Conservation (phyloP, 768 basidiomycete species). For the Russula abietina region DNA sequence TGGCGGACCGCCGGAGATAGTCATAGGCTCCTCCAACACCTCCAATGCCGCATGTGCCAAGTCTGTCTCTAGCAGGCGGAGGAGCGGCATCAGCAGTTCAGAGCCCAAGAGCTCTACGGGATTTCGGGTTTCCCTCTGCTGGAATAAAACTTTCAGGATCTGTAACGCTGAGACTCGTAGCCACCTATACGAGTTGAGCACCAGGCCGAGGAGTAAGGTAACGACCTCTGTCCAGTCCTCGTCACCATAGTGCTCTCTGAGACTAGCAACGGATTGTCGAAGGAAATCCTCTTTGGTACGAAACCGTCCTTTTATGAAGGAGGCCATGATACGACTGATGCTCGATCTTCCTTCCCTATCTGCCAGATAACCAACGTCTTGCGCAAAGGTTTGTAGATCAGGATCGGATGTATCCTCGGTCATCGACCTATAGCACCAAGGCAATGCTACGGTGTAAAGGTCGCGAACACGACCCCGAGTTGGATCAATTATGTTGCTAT, state of each 20-base stretch:
- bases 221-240: constrained; percentile 77
- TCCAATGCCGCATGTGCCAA: constrained; percentile 81
- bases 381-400: constrained; percentile 61
- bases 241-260: constrained; percentile 77
- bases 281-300: constrained; percentile 91
- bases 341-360: constrained; percentile 65
- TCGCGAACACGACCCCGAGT: constrained; percentile 71
- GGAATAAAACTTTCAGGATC: constrained; percentile 82
- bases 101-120: constrained; percentile 71
- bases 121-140: constrained; percentile 72
- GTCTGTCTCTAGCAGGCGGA: constrained; percentile 84
- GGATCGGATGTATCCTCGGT: constrained; percentile 52
- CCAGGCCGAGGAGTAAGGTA: constrained; percentile 78
- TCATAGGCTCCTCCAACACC: constrained; percentile 87
- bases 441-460: constrained; percentile 74
- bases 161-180: constrained; percentile 78
- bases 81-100: constrained; percentile 84
- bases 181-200: constrained; percentile 80
- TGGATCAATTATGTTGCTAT: constrained; percentile 63
- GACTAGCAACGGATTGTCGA: constrained; percentile 76
- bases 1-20: constrained; percentile 68
- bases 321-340: constrained; percentile 82
- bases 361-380: constrained; percentile 67
- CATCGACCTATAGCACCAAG: constrained; percentile 85
- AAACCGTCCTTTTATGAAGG: constrained; percentile 82